A percentile compares a stretch with the other conserved stretches of the same genome.
Evolutionary conservation across 1,284 basidiomycete species (phyloP).

Genomic region (Cerioporus squamosus): DNA sequence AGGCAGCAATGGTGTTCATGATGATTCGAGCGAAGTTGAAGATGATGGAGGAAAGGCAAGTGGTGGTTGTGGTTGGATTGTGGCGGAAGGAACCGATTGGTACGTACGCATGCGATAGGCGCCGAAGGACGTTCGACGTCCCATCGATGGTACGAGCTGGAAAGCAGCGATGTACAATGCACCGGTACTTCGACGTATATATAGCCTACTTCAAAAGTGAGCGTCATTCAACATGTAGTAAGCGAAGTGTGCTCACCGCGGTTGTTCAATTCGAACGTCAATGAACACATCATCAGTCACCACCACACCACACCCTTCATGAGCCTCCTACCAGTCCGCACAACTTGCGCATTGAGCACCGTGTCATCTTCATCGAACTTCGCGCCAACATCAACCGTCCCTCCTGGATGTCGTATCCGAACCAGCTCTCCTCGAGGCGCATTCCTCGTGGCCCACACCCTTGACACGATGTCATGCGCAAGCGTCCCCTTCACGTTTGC

Average conservation of each 20-base stretch:
- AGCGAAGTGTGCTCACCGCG: neutral
- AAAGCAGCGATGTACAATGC: no score
- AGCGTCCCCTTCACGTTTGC: conserved; percentile 56
- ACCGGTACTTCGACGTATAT: no score
- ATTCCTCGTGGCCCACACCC: conserved; percentile 24
- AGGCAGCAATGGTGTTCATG: no score
- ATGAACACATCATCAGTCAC: conserved; percentile 35
- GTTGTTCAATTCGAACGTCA: neutral
- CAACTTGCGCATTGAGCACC: conserved; percentile 62
- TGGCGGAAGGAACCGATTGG: no score
- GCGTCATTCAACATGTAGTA: no score
- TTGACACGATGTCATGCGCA: conserved; percentile 49
- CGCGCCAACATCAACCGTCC: conserved; percentile 69
- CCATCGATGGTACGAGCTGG: no score
- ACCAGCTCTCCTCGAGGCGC: conserved; percentile 18
- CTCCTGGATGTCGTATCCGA: conserved; percentile 66
- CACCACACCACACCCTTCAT: conserved; percentile 76
- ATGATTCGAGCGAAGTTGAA: no score
- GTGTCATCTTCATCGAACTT: conserved; percentile 47
- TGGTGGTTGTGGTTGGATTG: no score
- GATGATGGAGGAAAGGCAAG: no score
- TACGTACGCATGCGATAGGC: no score
- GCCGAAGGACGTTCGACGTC: no score
- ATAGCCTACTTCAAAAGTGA: no score
- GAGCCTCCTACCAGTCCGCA: conserved; percentile 67